phyloP scores from a whole-genome alignment of 1,284 basidiomycete genomes.

The Singerocomus inundabilis region DNA sequence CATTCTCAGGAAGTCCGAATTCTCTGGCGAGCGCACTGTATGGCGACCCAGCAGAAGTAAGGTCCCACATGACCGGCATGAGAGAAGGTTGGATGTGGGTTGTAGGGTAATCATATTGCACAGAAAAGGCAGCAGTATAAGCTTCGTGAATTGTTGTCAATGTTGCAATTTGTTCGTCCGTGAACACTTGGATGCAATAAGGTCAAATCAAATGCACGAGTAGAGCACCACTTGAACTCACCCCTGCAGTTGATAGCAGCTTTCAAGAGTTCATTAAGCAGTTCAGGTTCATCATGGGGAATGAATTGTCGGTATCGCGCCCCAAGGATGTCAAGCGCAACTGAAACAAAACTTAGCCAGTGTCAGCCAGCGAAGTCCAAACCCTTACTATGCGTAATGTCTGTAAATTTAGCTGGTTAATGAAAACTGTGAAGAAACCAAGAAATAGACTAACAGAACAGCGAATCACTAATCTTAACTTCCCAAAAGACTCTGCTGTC shows the following conservation, averaged over 20 bases:
- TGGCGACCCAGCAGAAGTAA: constrained; percentile 20
- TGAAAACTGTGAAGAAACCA: not conserved
- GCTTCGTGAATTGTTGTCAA: constrained; percentile 35
- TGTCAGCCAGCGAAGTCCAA: not conserved
- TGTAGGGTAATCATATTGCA: constrained; percentile 7
- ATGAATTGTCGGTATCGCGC: constrained; percentile 38
- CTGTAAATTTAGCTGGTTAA: constrained; percentile 8
- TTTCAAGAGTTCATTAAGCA: constrained; percentile 52
- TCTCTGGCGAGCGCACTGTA: constrained; percentile 62
- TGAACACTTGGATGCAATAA: constrained; percentile 49
- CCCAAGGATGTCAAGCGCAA: constrained; percentile 33
- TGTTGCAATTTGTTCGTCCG: constrained; percentile 51
- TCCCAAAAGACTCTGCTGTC: constrained; percentile 74
- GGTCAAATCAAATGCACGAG: constrained; percentile 5
- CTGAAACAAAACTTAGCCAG: constrained; percentile 18
- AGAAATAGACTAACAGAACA: constrained; percentile 55
- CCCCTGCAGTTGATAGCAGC: constrained; percentile 57
- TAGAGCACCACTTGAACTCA: constrained; percentile 27
- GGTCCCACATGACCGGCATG: constrained; percentile 25
- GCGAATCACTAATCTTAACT: constrained; percentile 51
- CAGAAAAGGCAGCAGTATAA: constrained; percentile 21
- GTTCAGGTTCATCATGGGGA: constrained; percentile 36
- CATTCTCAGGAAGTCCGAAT: constrained; percentile 65
- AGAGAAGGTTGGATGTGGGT: constrained; percentile 11
- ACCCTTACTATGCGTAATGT: constrained; percentile 26